Evolutionary conservation across 78 protist species (phyloP).

Genomic region (Andalucia godoyi): DNA sequence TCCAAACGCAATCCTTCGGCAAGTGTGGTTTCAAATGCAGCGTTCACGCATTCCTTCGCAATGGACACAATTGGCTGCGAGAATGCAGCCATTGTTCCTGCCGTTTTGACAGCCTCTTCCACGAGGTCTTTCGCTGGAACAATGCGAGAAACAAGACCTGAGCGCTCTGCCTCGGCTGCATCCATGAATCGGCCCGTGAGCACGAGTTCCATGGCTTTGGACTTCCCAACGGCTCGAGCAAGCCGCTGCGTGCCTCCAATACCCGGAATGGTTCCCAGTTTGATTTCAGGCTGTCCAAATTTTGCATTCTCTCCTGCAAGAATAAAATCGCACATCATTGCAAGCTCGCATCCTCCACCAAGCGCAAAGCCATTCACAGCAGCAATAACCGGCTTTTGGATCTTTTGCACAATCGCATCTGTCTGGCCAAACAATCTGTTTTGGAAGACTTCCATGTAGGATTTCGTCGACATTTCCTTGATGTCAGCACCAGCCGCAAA

Average conservation of each 20-base stretch:
- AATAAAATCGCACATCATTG: constrained; percentile 91
- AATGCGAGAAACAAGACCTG: constrained; percentile 68
- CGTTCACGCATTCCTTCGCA: constrained; percentile 72
- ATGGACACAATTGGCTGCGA: constrained; percentile 52
- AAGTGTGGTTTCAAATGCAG: constrained; percentile 28
- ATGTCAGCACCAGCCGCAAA: constrained; percentile 97
- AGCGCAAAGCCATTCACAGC: constrained; percentile 93
- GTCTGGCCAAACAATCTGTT: constrained; percentile 53
- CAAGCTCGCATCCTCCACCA: constrained; percentile 96
- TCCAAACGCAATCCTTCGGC: constrained; percentile 71
- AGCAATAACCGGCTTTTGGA: constrained; percentile 84
- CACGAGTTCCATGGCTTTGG: constrained; percentile 85
- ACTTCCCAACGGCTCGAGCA: constrained; percentile 81
- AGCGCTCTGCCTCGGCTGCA: constrained; percentile 55
- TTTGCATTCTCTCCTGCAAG: constrained; percentile 66
- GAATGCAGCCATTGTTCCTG: constrained; percentile 54
- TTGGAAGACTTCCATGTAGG: constrained; percentile 38
- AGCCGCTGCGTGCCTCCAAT: constrained; percentile 92
- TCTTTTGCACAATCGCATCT: constrained; percentile 23
- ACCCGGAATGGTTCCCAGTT: constrained; percentile 94
- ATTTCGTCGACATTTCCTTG: constrained; percentile 67
- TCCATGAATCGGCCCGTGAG: constrained; percentile 53
- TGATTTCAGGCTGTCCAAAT: constrained; percentile 94
- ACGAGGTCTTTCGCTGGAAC: constrained; percentile 57
- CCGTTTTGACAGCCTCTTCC: constrained; percentile 23